Percentiles rank a stretch among this genome's conserved stretches.
Conservation (phyloP, 345 rosid species). For the Mallotus nudiflorus region DNA sequence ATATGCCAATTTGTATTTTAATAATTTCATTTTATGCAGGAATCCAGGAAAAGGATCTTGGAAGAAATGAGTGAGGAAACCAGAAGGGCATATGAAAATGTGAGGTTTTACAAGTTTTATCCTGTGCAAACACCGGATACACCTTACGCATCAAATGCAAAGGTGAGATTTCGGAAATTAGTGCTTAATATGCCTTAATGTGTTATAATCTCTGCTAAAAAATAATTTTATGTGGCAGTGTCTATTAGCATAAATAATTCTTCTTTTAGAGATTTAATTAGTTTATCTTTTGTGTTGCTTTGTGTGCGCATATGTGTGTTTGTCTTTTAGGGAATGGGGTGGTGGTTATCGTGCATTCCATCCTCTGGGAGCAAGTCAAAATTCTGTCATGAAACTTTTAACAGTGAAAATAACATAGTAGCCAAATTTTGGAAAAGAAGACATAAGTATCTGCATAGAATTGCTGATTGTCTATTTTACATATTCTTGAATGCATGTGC, state of each 20-base stretch:
- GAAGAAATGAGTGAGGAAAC: conserved; percentile 85
- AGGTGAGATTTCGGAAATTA: conserved; percentile 43
- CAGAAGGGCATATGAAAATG: conserved; percentile 55
- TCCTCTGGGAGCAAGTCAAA: too few species aligned
- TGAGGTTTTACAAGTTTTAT: conserved; percentile 94
- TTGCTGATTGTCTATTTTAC: not conserved
- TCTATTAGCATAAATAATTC: too few species aligned
- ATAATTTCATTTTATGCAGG: conserved; percentile 45
- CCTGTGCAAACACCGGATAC: conserved; percentile 68
- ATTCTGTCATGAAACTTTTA: too few species aligned
- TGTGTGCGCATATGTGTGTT: not conserved
- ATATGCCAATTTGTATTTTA: not conserved
- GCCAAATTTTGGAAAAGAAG: too few species aligned
- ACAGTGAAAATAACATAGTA: too few species aligned
- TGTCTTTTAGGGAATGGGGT: too few species aligned
- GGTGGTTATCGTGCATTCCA: too few species aligned
- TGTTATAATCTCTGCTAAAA: not conserved
- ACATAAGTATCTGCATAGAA: too few species aligned
- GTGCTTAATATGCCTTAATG: not conserved
- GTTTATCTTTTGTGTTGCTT: not conserved
- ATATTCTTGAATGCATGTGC: not conserved
- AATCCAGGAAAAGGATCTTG: conserved; percentile 72
- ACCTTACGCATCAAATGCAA: conserved; percentile 68
- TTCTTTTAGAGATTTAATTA: too few species aligned
- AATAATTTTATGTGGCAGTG: too few species aligned